phyloP scores from a whole-genome alignment of 345 rosid genomes.

The Brassica carinata region DNA sequence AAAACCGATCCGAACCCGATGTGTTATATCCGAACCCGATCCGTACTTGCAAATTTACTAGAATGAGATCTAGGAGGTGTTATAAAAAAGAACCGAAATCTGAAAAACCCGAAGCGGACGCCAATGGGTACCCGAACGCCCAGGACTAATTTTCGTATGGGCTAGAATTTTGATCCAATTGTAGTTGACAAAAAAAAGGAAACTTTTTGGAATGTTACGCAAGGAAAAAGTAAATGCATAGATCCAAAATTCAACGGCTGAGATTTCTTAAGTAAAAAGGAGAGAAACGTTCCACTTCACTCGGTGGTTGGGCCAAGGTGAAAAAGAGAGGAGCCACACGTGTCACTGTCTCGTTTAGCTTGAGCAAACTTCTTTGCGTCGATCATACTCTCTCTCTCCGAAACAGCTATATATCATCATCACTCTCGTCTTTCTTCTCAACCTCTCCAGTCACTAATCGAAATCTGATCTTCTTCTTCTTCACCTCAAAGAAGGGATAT shows the following conservation, averaged over 20 bases:
- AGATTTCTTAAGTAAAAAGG: constrained; percentile 9
- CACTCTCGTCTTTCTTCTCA: constrained; percentile 8
- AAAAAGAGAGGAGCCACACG: constrained; percentile 24
- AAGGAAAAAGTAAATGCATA: not conserved
- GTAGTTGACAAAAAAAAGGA: too few relatives aligned
- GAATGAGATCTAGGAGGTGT: too few relatives aligned
- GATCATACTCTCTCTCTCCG: not conserved
- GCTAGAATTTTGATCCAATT: too few relatives aligned
- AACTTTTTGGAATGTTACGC: not conserved
- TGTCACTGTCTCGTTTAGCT: constrained; percentile 29
- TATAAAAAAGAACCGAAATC: too few relatives aligned
- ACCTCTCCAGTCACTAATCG: not conserved
- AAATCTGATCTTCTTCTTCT: constrained; percentile 6
- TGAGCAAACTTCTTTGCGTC: constrained; percentile 30
- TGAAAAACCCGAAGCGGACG: too few relatives aligned
- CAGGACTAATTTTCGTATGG: too few relatives aligned
- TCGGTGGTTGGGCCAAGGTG: not conserved
- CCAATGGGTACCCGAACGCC: too few relatives aligned
- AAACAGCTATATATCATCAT: not conserved
- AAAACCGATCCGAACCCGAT: too few relatives aligned
- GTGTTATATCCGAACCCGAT: too few relatives aligned
- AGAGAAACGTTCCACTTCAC: constrained; percentile 34
- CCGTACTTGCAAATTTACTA: too few relatives aligned
- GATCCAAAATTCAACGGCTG: not conserved
- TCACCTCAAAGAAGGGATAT: constrained; percentile 31